Evolutionary conservation across 176 grass and related monocot genomes (phyloP).

Genomic region (Carex kokanica): DNA sequence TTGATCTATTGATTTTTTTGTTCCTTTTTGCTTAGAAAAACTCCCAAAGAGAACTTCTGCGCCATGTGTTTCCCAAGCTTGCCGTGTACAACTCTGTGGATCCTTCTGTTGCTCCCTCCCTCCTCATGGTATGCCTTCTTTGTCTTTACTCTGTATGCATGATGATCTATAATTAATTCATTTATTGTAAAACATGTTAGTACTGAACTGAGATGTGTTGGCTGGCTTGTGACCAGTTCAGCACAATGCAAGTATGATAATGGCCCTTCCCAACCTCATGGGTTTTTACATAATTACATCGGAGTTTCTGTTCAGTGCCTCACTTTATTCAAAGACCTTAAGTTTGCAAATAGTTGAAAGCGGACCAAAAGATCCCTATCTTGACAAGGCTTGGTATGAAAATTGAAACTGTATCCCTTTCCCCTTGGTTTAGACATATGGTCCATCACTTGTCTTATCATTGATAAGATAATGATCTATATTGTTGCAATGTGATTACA

Average conservation of each 20-base stretch:
- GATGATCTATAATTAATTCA: too few species aligned
- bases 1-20: constrained; percentile 45
- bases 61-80: constrained; percentile 93
- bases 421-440: background rate
- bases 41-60: constrained; percentile 89
- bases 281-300: background rate
- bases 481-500: constrained; percentile 45
- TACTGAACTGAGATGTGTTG: too few species aligned
- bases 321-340: constrained; percentile 9
- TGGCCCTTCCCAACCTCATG: background rate
- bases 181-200: too few species aligned
- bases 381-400: background rate
- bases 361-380: background rate
- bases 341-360: background rate
- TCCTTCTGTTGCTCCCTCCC: constrained; percentile 97
- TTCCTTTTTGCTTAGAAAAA: constrained; percentile 59
- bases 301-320: background rate
- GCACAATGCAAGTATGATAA: too few species aligned
- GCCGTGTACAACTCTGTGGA: constrained; percentile 99
- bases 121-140: constrained; percentile 76
- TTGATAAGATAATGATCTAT: background rate
- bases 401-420: background rate
- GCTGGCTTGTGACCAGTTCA: too few species aligned
- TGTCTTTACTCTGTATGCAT: background rate
- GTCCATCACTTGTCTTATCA: background rate